A percentile compares a stretch with the other conserved stretches of the same genome.
Evolutionary conservation across 2,329 filamentous ascomycete genomes (phyloP).

Genomic region (Alternaria conjuncta): DNA sequence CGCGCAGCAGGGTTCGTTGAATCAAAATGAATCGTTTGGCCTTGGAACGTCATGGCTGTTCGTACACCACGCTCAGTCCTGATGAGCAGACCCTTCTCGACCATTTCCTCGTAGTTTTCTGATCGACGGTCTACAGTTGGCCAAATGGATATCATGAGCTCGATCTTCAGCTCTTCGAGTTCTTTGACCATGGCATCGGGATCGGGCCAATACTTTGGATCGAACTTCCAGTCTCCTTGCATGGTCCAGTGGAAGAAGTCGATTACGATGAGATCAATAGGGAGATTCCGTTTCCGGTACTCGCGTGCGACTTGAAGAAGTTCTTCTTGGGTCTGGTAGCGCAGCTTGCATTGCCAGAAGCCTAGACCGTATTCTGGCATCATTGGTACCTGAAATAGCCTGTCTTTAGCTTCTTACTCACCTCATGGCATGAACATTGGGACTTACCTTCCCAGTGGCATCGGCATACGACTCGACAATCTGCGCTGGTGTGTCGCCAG

Average conservation of each 20-base stretch:
- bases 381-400: constrained; percentile 58
- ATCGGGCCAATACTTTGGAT: constrained; percentile 69
- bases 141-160: constrained; percentile 75
- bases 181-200: constrained; percentile 70
- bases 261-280: constrained; percentile 69
- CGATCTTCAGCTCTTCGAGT: constrained; percentile 63
- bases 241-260: constrained; percentile 73
- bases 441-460: constrained; percentile 60
- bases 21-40: constrained; percentile 67
- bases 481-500: constrained; percentile 61
- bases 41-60: constrained; percentile 65
- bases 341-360: constrained; percentile 72
- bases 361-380: constrained; percentile 73
- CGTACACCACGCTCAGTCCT: constrained; percentile 66
- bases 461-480: constrained; percentile 64
- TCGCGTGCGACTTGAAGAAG: constrained; percentile 66
- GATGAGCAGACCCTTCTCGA: constrained; percentile 66
- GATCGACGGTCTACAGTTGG: constrained; percentile 67
- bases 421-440: constrained; percentile 53
- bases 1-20: constrained; percentile 67
- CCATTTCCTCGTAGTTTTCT: constrained; percentile 68
- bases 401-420: not conserved
- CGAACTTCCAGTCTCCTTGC: constrained; percentile 73
- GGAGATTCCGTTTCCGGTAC: constrained; percentile 62
- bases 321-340: constrained; percentile 71